Percentiles rank a stretch among this genome's conserved stretches.
phyloP scores from a whole-genome alignment of 106 monocot species.

The Triglochin maritima region DNA sequence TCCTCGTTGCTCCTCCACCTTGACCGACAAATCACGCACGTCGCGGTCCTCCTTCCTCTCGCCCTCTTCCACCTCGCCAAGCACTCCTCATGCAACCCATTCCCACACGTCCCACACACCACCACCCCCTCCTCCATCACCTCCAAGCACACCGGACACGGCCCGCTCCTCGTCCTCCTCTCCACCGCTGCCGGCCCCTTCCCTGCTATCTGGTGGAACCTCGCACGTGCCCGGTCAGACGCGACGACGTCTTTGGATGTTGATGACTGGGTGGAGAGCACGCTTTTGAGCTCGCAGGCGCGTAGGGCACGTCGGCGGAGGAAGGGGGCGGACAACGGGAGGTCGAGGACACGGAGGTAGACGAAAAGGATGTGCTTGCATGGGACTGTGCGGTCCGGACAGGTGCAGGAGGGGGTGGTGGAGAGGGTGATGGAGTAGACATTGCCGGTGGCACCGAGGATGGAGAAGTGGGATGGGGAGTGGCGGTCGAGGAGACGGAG shows the following conservation, averaged over 20 bases:
- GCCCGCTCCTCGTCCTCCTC: background rate
- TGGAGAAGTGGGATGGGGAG: conserved; percentile 39
- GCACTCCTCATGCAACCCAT: conserved; percentile 66
- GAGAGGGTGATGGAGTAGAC: conserved; percentile 71
- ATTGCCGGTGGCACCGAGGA: conserved; percentile 79
- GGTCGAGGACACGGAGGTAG: conserved; percentile 63
- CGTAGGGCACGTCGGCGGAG: conserved; percentile 32
- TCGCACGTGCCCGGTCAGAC: conserved; percentile 28
- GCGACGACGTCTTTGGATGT: conserved; percentile 25
- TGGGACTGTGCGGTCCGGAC: conserved; percentile 60
- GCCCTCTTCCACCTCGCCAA: conserved; percentile 61
- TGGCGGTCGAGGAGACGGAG: conserved; percentile 77
- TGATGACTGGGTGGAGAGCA: conserved; percentile 24
- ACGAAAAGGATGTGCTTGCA: conserved; percentile 98
- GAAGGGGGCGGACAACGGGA: conserved; percentile 41
- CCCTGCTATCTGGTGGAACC: conserved; percentile 42
- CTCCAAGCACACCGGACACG: conserved; percentile 46
- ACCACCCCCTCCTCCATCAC: conserved; percentile 25
- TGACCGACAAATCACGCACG: conserved; percentile 72
- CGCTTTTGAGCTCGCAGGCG: conserved; percentile 36
- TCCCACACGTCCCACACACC: conserved; percentile 59
- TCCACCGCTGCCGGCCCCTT: background rate
- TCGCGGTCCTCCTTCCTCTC: conserved; percentile 47
- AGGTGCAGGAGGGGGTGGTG: conserved; percentile 45
- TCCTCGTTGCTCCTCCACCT: conserved; percentile 57